Conservation (phyloP, 2,329 filamentous ascomycete genomes). For the Fusarium sp. region DNA sequence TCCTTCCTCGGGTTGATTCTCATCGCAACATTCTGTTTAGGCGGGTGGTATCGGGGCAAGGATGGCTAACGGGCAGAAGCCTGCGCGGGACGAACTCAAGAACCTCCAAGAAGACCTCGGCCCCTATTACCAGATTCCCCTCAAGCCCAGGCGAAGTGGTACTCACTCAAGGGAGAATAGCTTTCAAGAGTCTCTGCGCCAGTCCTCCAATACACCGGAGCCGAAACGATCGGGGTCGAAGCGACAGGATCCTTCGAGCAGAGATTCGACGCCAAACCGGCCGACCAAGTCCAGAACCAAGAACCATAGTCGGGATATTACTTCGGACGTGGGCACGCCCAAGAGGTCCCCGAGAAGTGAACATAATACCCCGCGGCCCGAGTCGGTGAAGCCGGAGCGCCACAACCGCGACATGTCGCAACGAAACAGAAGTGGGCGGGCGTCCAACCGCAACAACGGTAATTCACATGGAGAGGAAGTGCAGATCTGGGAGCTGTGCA, state of each 20-base stretch:
- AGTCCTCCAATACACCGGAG: constrained; percentile 44
- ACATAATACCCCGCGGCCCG: constrained; percentile 40
- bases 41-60: constrained; percentile 47
- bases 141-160: constrained; percentile 42
- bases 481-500: constrained; percentile 58
- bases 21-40: constrained; percentile 48
- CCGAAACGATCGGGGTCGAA: constrained; percentile 42
- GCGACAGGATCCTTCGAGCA: constrained; percentile 45
- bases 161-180: constrained; percentile 44
- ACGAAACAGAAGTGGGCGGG: constrained; percentile 59
- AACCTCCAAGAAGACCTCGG: constrained; percentile 53
- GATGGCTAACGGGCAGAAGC: constrained; percentile 53
- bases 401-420: constrained; percentile 55
- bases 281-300: constrained; percentile 41
- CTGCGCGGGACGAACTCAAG: constrained; percentile 51
- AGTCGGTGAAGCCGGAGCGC: constrained; percentile 41
- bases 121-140: constrained; percentile 49
- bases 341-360: constrained; percentile 44
- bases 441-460: constrained; percentile 59
- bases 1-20: constrained; percentile 48
- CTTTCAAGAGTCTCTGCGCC: constrained; percentile 41
- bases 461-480: constrained; percentile 59
- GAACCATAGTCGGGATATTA: constrained; percentile 31
- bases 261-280: constrained; percentile 46
- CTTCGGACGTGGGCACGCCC: constrained; percentile 42